Percentiles rank a stretch among this genome's conserved stretches.
Conservation (phyloP, 2,329 filamentous ascomycete species). For the Microsporum canis region DNA sequence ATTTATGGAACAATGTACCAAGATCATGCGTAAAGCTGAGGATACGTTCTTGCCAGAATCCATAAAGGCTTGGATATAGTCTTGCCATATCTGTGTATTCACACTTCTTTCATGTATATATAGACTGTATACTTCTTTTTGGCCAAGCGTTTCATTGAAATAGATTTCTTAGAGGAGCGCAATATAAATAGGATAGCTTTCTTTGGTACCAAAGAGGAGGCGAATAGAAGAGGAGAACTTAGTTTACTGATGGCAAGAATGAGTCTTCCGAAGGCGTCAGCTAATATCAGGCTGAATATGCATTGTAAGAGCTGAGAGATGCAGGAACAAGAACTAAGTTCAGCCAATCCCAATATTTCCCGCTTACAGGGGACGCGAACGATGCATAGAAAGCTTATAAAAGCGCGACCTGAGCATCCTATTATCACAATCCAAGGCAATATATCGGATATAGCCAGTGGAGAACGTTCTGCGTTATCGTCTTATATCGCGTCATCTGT, state of each 20-base stretch:
- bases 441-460: not conserved
- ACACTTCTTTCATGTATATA: not conserved
- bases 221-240: not conserved
- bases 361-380: not conserved
- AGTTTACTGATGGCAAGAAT: not conserved
- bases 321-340: not conserved
- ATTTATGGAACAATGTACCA: constrained; percentile 94
- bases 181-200: not conserved
- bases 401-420: not conserved
- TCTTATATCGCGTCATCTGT: not conserved
- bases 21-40: constrained; percentile 73
- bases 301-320: not conserved
- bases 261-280: not conserved
- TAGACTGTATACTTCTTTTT: not conserved
- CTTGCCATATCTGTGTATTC: not conserved
- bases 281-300: no score
- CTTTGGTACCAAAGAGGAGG: not conserved
- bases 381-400: not conserved
- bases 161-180: constrained; percentile 5
- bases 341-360: not conserved
- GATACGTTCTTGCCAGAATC: constrained; percentile 41
- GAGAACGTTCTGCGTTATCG: not conserved
- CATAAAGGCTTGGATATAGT: constrained; percentile 37
- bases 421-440: not conserved
- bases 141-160: not conserved